A percentile compares a stretch with the other conserved stretches of the same genome.
Evolutionary conservation across 2,329 filamentous ascomycete species (phyloP).

Genomic region (Aspergillus pseudoterreus): DNA sequence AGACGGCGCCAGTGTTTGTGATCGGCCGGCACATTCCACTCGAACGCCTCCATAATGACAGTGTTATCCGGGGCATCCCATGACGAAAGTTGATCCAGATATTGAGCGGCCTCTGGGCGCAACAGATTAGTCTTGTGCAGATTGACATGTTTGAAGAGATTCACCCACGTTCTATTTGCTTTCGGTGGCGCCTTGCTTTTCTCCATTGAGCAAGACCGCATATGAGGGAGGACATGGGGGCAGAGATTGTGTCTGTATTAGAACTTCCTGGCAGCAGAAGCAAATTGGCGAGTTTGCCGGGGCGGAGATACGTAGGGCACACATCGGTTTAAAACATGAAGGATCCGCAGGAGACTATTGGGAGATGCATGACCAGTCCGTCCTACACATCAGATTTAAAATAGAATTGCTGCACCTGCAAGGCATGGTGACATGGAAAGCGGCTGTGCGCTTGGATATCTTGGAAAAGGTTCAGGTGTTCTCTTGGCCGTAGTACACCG

Average conservation of each 20-base stretch:
- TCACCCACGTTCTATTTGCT: neutral
- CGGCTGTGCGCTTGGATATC: neutral
- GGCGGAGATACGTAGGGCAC: too few relatives aligned
- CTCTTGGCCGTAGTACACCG: too few relatives aligned
- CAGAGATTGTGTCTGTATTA: too few relatives aligned
- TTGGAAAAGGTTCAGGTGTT: too few relatives aligned
- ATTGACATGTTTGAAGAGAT: neutral
- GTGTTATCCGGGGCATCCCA: slow-evolving; percentile 32
- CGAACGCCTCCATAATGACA: slow-evolving; percentile 66
- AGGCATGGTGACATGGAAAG: neutral
- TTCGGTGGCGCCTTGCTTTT: neutral
- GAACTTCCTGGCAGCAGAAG: too few relatives aligned
- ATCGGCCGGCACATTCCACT: slow-evolving; percentile 67
- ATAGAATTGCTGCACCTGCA: neutral
- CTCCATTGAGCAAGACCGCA: neutral
- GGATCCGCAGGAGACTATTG: neutral
- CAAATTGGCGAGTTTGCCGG: too few relatives aligned
- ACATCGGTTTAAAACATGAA: slow-evolving; percentile 1
- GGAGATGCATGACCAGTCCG: neutral
- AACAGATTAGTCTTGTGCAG: neutral
- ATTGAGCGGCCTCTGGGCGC: slow-evolving; percentile 18
- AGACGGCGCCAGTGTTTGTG: slow-evolving; percentile 61
- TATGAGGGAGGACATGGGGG: too few relatives aligned
- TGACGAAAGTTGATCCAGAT: slow-evolving; percentile 25
- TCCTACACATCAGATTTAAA: neutral